Evolutionary conservation across 2,329 filamentous ascomycete genomes (phyloP).

Genomic region (Aureobasidium sp.): DNA sequence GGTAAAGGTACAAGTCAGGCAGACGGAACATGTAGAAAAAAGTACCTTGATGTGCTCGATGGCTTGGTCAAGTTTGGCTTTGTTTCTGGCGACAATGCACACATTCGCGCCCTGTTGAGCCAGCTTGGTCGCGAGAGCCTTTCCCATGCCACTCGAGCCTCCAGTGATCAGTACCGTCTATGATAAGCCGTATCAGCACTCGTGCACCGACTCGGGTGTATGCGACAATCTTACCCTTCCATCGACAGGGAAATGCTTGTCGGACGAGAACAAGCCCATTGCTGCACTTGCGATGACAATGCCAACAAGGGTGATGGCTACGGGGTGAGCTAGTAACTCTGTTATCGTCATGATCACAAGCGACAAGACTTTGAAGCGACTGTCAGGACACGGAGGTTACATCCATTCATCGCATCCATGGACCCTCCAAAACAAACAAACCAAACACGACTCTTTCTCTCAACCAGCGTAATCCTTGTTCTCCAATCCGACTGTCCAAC

Average conservation of each 20-base stretch:
- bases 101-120: slow-evolving; percentile 79
- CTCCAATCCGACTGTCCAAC: not conserved
- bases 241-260: slow-evolving; percentile 75
- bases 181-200: slow-evolving; percentile 8
- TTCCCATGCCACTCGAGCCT: slow-evolving; percentile 87
- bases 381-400: not conserved
- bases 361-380: not conserved
- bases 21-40: slow-evolving; percentile 14
- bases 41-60: slow-evolving; percentile 58
- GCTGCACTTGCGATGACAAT: slow-evolving; percentile 35
- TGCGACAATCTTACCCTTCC: slow-evolving; percentile 57
- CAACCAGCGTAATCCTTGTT: not conserved
- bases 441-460: not conserved
- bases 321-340: not conserved
- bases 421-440: not conserved
- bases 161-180: slow-evolving; percentile 87
- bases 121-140: slow-evolving; percentile 65
- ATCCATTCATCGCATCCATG: not conserved
- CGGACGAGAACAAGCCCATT: slow-evolving; percentile 63
- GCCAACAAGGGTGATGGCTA: not conserved
- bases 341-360: not conserved
- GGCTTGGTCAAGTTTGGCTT: slow-evolving; percentile 65
- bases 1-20: not conserved
- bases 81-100: slow-evolving; percentile 74
- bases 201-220: not conserved